Conservation (phyloP, 208 protist species). For the Leishmania arabica region DNA sequence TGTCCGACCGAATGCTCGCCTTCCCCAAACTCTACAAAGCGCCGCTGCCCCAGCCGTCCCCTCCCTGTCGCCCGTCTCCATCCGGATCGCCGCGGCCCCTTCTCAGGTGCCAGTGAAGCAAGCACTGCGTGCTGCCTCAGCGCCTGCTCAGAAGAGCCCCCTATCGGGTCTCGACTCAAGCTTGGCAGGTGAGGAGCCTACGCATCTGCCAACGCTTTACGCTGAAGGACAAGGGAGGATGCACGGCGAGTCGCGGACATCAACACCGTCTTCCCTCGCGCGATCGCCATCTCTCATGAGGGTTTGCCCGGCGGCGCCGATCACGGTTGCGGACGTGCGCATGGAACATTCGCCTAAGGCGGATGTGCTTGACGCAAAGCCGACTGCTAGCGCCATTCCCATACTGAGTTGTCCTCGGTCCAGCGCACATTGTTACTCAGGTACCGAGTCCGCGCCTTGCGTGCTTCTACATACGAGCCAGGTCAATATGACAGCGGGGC, state of each 20-base stretch:
- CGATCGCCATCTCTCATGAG: not conserved
- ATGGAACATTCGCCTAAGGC: slow-evolving; percentile 5
- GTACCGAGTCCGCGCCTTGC: not conserved
- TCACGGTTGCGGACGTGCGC: slow-evolving; percentile 15
- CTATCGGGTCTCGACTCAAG: not conserved
- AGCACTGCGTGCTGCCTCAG: not conserved
- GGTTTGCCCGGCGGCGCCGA: slow-evolving; percentile 12
- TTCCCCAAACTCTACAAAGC: not conserved
- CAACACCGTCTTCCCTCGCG: not conserved
- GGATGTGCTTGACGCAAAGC: too few species aligned
- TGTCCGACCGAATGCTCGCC: not conserved
- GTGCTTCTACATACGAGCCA: not conserved
- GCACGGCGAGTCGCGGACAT: not conserved
- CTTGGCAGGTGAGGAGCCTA: not conserved
- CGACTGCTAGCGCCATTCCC: not conserved
- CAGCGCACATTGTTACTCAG: not conserved
- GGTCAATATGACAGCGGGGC: not conserved
- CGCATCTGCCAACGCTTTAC: not conserved
- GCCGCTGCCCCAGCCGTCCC: not conserved
- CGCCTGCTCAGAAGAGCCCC: not conserved
- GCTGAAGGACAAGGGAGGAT: not conserved
- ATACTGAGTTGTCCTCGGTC: not conserved
- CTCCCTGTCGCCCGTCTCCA: not conserved
- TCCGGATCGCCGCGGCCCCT: not conserved
- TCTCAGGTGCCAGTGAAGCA: not conserved